Percentiles rank a stretch among this genome's conserved stretches.
phyloP scores from a whole-genome alignment of 345 rosid genomes.

The Camelina sativa region DNA sequence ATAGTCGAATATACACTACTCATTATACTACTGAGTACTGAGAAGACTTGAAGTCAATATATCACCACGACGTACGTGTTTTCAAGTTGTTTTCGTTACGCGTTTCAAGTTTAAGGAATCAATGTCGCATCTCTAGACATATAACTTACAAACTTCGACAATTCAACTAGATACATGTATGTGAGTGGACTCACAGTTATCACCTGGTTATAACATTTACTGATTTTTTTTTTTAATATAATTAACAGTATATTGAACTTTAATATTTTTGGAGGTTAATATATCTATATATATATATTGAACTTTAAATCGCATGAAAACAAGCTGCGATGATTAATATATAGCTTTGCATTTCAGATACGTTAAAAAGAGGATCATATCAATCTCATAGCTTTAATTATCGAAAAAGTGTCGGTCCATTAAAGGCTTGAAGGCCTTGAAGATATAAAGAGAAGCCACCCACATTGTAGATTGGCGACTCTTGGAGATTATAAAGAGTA shows the following conservation, averaged over 20 bases:
- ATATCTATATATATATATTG: too few species aligned
- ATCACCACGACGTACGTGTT: background rate
- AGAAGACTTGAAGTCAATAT: background rate
- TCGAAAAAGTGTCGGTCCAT: conserved; percentile 44
- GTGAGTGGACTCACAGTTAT: background rate
- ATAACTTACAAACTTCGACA: background rate
- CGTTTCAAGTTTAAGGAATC: background rate
- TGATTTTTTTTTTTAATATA: background rate
- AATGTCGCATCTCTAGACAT: too few species aligned
- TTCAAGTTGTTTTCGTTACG: background rate
- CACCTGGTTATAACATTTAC: background rate
- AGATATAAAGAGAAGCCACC: conserved; percentile 48
- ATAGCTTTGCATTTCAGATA: conserved; percentile 24
- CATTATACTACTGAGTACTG: too few species aligned
- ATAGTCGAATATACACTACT: background rate
- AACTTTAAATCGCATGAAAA: conserved; percentile 13
- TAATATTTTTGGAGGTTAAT: too few species aligned
- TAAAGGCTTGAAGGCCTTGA: conserved; percentile 37
- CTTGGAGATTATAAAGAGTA: conserved; percentile 47
- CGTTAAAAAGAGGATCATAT: conserved; percentile 41
- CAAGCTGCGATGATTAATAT: conserved; percentile 16
- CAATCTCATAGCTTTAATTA: conserved; percentile 43
- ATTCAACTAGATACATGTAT: too few species aligned
- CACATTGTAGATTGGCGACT: conserved; percentile 42
- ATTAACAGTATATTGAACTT: background rate